Base-by-base conservation (phyloP, 2,329 filamentous ascomycete genomes). In the Botrytis cinerea region DNA sequence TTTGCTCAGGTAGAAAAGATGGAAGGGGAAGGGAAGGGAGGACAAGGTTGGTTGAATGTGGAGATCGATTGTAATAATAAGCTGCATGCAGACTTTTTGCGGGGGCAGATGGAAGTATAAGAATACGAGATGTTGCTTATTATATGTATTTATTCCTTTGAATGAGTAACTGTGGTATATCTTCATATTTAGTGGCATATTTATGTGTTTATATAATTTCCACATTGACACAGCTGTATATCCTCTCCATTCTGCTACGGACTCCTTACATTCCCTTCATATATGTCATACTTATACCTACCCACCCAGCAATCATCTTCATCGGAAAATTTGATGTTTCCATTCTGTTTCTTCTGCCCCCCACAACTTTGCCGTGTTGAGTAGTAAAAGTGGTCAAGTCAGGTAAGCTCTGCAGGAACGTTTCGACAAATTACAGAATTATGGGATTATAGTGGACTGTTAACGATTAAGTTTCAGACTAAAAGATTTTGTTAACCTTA, bases 281-380 rank as follows among this genome's bases (percentile, higher is more conserved):
- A 51, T n/a, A 51, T n/a, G 25, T n/a, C 20, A 43, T 18, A n/a
- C 48, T 25, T 16, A 6, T 16, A 16, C 4, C 48, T n/a, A n/a
- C 46, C 9, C 2, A 25, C 9, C 46, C 25, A n/a, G 25, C 6
- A n/a, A n/a, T 51, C 12, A n/a, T 10, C 25, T 22, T 48, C n/a
- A 46, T 25, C 43, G 62, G 62, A 46, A 32, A 66, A n/a, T 66
- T 16, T 66, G 45, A 48, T 35, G 43, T 45, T 22, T 48, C 28
- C 45, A 14, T 46, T 48, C 6, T 16, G 62, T 66, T 66, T 46
- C 61, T 45, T 45, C 61, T 63, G 45, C 61, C 40, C 61, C 61
- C 61, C 38, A 63, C 61, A 63, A 45, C 61, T 63, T 22, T 63
- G 2, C 16, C 61, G 63, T 67, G 35, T 38, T 38, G n/a, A n/a